Conservation (phyloP, 2,329 filamentous ascomycete species). For the Cladophialophora exuberans region DNA sequence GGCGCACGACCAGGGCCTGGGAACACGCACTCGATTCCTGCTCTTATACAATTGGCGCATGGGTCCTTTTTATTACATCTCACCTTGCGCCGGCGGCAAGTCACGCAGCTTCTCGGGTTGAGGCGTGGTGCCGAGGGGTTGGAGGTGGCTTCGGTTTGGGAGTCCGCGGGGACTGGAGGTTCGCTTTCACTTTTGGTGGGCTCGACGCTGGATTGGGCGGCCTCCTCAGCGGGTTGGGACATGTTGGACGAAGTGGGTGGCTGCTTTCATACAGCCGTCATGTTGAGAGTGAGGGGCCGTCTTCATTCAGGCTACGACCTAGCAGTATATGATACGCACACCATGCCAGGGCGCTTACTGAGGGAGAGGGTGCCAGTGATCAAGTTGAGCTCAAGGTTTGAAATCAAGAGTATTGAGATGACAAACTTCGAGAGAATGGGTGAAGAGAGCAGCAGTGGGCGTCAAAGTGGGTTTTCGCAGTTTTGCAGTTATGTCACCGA, state of each 20-base stretch:
- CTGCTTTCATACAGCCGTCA: background rate
- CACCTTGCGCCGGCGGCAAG: constrained; percentile 52
- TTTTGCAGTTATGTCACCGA: too few relatives aligned
- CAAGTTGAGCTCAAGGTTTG: too few relatives aligned
- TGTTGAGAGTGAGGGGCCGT: background rate
- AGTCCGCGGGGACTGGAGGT: background rate
- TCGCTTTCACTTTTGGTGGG: background rate
- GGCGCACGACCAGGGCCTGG: constrained; percentile 64
- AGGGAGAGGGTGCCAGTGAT: too few relatives aligned
- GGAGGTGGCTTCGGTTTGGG: background rate
- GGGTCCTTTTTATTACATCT: constrained; percentile 53
- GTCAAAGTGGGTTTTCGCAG: too few relatives aligned
- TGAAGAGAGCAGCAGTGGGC: too few relatives aligned
- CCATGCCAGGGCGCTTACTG: too few relatives aligned
- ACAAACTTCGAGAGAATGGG: too few relatives aligned
- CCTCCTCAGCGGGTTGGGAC: constrained; percentile 3
- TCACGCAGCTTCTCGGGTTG: constrained; percentile 50
- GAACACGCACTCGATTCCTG: constrained; percentile 64
- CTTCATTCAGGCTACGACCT: background rate
- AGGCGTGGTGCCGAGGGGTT: constrained; percentile 26
- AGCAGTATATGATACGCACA: background rate
- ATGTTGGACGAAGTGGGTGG: constrained; percentile 1
- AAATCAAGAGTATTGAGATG: too few relatives aligned
- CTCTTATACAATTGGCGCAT: constrained; percentile 53
- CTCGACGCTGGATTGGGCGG: background rate